A percentile compares a stretch with the other conserved stretches of the same genome.
Conservation (phyloP, 2,329 filamentous ascomycete genomes). For the Beauveria scarabaeidicola region DNA sequence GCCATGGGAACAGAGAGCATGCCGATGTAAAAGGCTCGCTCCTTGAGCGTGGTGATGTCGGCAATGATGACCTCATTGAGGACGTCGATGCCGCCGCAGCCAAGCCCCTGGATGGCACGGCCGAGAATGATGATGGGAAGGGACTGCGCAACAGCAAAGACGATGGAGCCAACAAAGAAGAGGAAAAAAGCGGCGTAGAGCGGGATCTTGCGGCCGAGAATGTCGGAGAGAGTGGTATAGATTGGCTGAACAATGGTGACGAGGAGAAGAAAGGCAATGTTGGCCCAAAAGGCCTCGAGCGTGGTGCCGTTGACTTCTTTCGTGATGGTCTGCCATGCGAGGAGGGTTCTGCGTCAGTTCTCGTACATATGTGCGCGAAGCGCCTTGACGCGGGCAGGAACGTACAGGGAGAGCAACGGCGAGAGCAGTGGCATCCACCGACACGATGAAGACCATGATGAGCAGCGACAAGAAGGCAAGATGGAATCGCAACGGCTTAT, state of each 20-base stretch:
- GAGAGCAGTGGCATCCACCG: neutral
- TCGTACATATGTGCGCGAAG: too few species aligned
- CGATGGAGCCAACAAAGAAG: slow-evolving; percentile 32
- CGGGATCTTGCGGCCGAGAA: slow-evolving; percentile 24
- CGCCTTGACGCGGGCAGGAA: neutral
- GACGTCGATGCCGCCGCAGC: slow-evolving; percentile 25
- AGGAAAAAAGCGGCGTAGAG: slow-evolving; percentile 23
- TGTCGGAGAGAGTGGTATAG: slow-evolving; percentile 25
- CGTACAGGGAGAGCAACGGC: neutral
- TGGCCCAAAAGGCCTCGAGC: slow-evolving; percentile 62
- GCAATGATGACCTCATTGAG: slow-evolving; percentile 22
- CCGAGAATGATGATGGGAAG: slow-evolving; percentile 24
- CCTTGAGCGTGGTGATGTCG: slow-evolving; percentile 27
- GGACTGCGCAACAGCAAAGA: slow-evolving; percentile 25
- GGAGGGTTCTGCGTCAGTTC: neutral
- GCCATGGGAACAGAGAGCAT: slow-evolving; percentile 19
- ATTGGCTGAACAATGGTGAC: slow-evolving; percentile 51
- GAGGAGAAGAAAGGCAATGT: slow-evolving; percentile 59
- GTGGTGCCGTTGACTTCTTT: slow-evolving; percentile 42
- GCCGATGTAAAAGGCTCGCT: slow-evolving; percentile 22
- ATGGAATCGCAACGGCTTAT: neutral
- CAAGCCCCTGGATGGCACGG: slow-evolving; percentile 25
- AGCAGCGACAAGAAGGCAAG: slow-evolving; percentile 1
- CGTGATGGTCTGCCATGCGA: slow-evolving; percentile 30
- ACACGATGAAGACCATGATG: neutral